Base-by-base conservation (phyloP, 805 yeast species). In the Yamadazyma takamatsuzukensis region DNA sequence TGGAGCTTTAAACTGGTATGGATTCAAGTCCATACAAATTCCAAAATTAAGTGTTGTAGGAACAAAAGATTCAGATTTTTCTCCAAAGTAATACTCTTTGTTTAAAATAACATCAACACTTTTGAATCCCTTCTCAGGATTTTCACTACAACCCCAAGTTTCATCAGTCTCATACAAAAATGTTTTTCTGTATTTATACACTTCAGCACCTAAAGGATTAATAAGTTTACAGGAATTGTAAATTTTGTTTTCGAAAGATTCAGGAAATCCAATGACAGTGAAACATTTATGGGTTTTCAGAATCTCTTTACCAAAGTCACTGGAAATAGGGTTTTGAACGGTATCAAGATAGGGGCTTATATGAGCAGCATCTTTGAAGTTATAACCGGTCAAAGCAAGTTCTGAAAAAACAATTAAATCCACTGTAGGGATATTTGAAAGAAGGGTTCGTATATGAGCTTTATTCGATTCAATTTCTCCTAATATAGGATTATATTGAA, bases 11-110 rank as follows among this genome's bases (percentile, higher is more conserved):
- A 89, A 89, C 51, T 83, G 70, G 54, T 84, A 83, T 0, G 96
- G 96, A 53, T 85, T 88, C 40, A 89, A 56, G 59, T 89, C 97
- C 97, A 89, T 89, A 53, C 97, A 89, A 5, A 89, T 87, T 0
- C 96, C 97, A 34, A 89, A 66, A 21, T 79, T 70, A 1, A 82
- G 61, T 2, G 42, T 41, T 8, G 57, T 68, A 5, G 74, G 44
- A 1, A 29, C 26, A 12, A 47, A 37, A 5, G 28, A 11, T 25
- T 12, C 15, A 25, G 18, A 8, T 24, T 17, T 3, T 13, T n/a
- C 12, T 33, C 25, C 6, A 37, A n/a, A 18, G 28, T 51, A 51
- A 30, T 39, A 47, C 7, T 41, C 45, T 30, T 44, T 48, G 16
- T 49, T 47, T 14, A 49, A 27, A 3, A 46, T 37, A 25, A 81